Conservation (phyloP, 2,329 filamentous ascomycete genomes). For the Calonectria leucothoes region DNA sequence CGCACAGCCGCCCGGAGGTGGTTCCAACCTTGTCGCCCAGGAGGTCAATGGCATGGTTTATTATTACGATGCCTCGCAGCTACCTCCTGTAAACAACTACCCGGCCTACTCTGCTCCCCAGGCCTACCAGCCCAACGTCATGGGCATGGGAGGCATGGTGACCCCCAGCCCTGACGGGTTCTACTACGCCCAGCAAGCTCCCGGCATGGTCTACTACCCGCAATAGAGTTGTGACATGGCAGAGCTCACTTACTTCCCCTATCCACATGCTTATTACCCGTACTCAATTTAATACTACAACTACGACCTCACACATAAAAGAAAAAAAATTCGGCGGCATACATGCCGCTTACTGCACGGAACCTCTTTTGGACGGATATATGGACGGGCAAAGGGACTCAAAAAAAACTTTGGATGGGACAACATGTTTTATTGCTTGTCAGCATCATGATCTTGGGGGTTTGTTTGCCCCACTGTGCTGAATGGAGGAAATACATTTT, state of each 20-base stretch:
- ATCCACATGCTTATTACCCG: slow-evolving; percentile 38
- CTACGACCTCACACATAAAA: slow-evolving; percentile 37
- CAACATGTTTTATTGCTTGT: slow-evolving; percentile 8
- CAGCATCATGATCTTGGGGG: slow-evolving; percentile 9
- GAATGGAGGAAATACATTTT: slow-evolving; percentile 5
- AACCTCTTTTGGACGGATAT: slow-evolving; percentile 18
- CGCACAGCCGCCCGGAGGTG: slow-evolving; percentile 38
- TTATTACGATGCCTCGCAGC: slow-evolving; percentile 86
- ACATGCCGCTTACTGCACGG: slow-evolving; percentile 35
- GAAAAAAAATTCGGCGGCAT: slow-evolving; percentile 38
- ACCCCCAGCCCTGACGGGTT: slow-evolving; percentile 75
- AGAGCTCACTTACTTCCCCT: slow-evolving; percentile 33
- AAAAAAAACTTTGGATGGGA: slow-evolving; percentile 16
- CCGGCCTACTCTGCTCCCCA: slow-evolving; percentile 61
- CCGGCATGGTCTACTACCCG: slow-evolving; percentile 71
- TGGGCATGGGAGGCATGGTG: slow-evolving; percentile 85
- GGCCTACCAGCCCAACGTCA: slow-evolving; percentile 66
- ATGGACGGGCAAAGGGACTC: slow-evolving; percentile 13
- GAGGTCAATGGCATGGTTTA: slow-evolving; percentile 97
- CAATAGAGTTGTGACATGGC: slow-evolving; percentile 58
- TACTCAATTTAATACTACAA: slow-evolving; percentile 49
- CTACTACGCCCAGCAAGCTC: slow-evolving; percentile 72
- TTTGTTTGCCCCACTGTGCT: not conserved
- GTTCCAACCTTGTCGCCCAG: slow-evolving; percentile 74
- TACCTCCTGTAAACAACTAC: slow-evolving; percentile 65